Percentiles rank a stretch among this genome's conserved stretches.
Conservation (phyloP, 2,329 filamentous ascomycete genomes). For the Volutella citrinella region DNA sequence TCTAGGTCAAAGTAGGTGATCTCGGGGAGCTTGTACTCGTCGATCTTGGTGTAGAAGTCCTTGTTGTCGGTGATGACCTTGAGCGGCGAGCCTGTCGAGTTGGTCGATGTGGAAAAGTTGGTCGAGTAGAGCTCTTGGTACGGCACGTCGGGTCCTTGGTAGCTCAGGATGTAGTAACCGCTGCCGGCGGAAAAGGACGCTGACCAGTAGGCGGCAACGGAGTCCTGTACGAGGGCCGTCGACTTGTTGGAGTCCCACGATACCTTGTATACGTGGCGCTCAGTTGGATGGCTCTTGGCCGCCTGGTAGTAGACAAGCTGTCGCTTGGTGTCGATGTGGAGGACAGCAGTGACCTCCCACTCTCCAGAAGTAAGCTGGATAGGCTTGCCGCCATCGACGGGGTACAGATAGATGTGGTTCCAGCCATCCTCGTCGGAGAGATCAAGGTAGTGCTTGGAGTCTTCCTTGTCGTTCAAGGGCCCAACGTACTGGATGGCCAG, state of each 20-base stretch:
- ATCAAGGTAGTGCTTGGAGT: slow-evolving; percentile 59
- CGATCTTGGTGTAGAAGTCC: slow-evolving; percentile 51
- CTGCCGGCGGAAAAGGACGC: slow-evolving; percentile 63
- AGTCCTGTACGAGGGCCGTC: slow-evolving; percentile 60
- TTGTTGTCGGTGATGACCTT: slow-evolving; percentile 60
- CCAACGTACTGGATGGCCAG: slow-evolving; percentile 55
- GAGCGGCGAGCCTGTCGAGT: slow-evolving; percentile 50
- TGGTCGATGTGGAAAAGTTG: too few relatives aligned
- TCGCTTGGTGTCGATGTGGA: slow-evolving; percentile 56
- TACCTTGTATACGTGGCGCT: slow-evolving; percentile 66
- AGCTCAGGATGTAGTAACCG: slow-evolving; percentile 64
- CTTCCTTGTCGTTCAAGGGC: slow-evolving; percentile 32
- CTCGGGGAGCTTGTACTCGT: slow-evolving; percentile 60
- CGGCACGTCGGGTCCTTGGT: slow-evolving; percentile 63
- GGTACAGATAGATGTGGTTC: slow-evolving; percentile 67
- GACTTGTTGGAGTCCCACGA: slow-evolving; percentile 53
- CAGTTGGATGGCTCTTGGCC: slow-evolving; percentile 63
- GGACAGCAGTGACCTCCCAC: slow-evolving; percentile 61
- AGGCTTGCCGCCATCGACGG: slow-evolving; percentile 51
- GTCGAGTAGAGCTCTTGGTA: slow-evolving; percentile 65
- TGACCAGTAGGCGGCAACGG: slow-evolving; percentile 55
- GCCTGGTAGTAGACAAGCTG: slow-evolving; percentile 63
- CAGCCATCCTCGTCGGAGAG: slow-evolving; percentile 65
- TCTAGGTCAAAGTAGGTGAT: slow-evolving; percentile 61
- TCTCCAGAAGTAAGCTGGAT: slow-evolving; percentile 60